phyloP scores from a whole-genome alignment of 225 moss, liverwort and hornwort genomes.

The Physcomitrellopsis africana region DNA sequence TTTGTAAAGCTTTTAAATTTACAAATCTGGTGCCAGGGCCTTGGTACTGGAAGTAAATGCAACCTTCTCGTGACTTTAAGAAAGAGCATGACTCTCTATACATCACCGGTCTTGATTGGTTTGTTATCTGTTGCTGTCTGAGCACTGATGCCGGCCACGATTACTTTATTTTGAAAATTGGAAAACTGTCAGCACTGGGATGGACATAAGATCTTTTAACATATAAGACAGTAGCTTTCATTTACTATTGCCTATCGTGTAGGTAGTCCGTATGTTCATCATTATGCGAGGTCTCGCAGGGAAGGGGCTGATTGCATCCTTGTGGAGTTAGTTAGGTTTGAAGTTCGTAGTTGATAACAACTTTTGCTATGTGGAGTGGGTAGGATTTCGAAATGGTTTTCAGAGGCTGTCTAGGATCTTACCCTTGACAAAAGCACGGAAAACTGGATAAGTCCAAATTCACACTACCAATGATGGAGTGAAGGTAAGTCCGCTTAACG shows the following conservation, averaged over 20 bases:
- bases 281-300: slow-evolving; percentile 19
- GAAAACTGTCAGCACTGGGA: background rate
- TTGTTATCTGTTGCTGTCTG: slow-evolving; percentile 12
- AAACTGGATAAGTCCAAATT: slow-evolving; percentile 3
- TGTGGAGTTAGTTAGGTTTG: slow-evolving; percentile 10
- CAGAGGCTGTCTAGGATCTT: slow-evolving; percentile 7
- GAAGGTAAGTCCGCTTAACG: slow-evolving; percentile 22
- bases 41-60: slow-evolving; percentile 19
- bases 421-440: background rate
- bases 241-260: slow-evolving; percentile 2
- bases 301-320: slow-evolving; percentile 23
- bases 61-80: slow-evolving; percentile 16
- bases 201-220: background rate
- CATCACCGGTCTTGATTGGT: slow-evolving; percentile 22
- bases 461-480: background rate
- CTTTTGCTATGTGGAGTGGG: slow-evolving; percentile 10
- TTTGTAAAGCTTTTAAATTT: slow-evolving; percentile 41
- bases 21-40: slow-evolving; percentile 25
- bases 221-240: background rate
- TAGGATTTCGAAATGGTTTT: slow-evolving; percentile 12
- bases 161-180: slow-evolving; percentile 23
- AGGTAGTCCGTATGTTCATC: slow-evolving; percentile 20
- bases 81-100: slow-evolving; percentile 24
- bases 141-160: too few relatives aligned
- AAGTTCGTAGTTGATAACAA: slow-evolving; percentile 11